These are phyloP conservation scores for Nannizziopsis arthrosporioides DNA, from an alignment of 2,329 filamentous ascomycete species.

Conservation along the genomic window DNA sequence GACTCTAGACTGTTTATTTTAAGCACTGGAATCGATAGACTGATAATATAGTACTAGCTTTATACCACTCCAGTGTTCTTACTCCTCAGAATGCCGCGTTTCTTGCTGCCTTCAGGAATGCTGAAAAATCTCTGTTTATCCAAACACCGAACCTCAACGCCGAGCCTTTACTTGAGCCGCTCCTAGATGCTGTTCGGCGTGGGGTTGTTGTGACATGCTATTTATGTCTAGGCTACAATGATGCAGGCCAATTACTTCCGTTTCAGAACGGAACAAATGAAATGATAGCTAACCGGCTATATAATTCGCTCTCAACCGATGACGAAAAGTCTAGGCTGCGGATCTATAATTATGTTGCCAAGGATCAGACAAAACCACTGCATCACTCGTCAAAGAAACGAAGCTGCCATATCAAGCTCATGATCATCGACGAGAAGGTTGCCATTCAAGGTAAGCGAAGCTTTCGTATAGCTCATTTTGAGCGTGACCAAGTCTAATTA, in stretches of 20 bases:
- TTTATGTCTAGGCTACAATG: slow-evolving; percentile 68
- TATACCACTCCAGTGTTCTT: slow-evolving; percentile 48
- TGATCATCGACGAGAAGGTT: slow-evolving; percentile 58
- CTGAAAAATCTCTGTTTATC: slow-evolving; percentile 56
- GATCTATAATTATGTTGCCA: slow-evolving; percentile 60
- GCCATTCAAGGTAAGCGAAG: slow-evolving; percentile 48
- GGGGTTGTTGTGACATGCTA: slow-evolving; percentile 59
- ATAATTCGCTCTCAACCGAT: slow-evolving; percentile 43
- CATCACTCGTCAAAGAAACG: slow-evolving; percentile 54
- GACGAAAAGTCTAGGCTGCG: slow-evolving; percentile 42
- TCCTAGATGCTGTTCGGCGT: slow-evolving; percentile 53
- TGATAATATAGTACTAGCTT: slow-evolving; percentile 23
- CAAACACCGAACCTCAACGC: slow-evolving; percentile 70
- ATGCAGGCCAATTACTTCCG: slow-evolving; percentile 62
- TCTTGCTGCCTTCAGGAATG: slow-evolving; percentile 57
- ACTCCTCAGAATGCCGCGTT: slow-evolving; percentile 68
- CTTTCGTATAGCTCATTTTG: background rate
- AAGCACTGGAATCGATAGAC: background rate
- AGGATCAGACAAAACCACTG: slow-evolving; percentile 58
- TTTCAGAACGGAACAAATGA: slow-evolving; percentile 67
- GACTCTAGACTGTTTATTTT: background rate
- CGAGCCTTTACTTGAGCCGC: slow-evolving; percentile 51
- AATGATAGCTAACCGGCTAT: slow-evolving; percentile 51
- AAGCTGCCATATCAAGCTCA: slow-evolving; percentile 64
- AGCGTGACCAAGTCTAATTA: background rate